These are phyloP conservation scores for Boechera retrofracta DNA, from an alignment of 345 rosid genomes.

Conservation along the genomic window DNA sequence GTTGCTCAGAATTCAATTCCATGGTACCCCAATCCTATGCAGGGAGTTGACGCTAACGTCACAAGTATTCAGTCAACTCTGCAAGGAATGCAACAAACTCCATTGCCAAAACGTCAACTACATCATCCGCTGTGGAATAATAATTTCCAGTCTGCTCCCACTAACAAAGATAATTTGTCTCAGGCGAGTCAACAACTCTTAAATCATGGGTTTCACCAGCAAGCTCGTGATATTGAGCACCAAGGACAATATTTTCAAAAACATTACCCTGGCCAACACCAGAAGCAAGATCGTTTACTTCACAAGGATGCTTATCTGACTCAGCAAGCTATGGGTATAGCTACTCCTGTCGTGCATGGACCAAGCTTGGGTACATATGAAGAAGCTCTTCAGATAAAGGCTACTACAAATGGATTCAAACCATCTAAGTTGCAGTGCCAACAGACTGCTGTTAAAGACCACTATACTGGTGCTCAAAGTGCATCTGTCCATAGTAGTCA, in stretches of 20 bases:
- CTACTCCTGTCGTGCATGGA: slow-evolving; percentile 62
- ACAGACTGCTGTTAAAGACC: slow-evolving; percentile 53
- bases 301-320: slow-evolving; percentile 51
- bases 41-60: slow-evolving; percentile 50
- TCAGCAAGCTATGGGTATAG: slow-evolving; percentile 51
- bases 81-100: slow-evolving; percentile 56
- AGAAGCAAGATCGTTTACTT: slow-evolving; percentile 53
- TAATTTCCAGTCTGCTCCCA: slow-evolving; percentile 55
- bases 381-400: slow-evolving; percentile 51
- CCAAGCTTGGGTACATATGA: slow-evolving; percentile 54
- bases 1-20: slow-evolving; percentile 52
- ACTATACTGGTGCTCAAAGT: slow-evolving; percentile 45
- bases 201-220: slow-evolving; percentile 54
- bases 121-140: slow-evolving; percentile 61
- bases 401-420: slow-evolving; percentile 51
- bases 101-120: slow-evolving; percentile 30
- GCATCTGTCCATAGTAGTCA: slow-evolving; percentile 48
- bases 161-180: slow-evolving; percentile 55
- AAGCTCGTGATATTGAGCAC: slow-evolving; percentile 26
- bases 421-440: slow-evolving; percentile 59
- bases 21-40: slow-evolving; percentile 51
- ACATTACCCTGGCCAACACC: slow-evolving; percentile 51
- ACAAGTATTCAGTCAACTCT: slow-evolving; percentile 55
- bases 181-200: slow-evolving; percentile 62
- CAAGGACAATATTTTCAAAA: slow-evolving; percentile 7